Evolutionary conservation across 2,329 filamentous ascomycete genomes (phyloP).

Genomic region (Aspergillus novoparasiticus): DNA sequence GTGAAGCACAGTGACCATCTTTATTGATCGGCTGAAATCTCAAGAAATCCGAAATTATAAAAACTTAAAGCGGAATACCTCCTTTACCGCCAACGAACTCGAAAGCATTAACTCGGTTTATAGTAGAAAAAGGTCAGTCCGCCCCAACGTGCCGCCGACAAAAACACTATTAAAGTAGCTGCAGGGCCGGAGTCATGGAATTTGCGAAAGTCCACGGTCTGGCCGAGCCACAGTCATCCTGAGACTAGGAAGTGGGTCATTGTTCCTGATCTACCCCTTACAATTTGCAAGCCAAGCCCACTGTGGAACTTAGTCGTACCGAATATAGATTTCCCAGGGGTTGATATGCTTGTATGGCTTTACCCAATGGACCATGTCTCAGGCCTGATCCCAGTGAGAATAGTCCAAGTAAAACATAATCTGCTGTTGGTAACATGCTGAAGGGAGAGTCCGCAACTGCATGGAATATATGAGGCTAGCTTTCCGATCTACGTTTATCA

Average conservation of each 20-base stretch:
- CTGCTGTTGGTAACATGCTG: background rate
- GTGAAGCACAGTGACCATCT: too few species aligned
- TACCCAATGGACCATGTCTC: background rate
- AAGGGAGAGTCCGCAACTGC: background rate
- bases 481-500: background rate
- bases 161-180: background rate
- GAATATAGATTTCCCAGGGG: background rate
- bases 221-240: background rate
- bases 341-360: background rate
- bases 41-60: too few species aligned
- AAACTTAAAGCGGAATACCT: fast-evolving
- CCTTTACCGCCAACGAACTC: too few species aligned
- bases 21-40: too few species aligned
- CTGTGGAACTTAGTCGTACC: background rate
- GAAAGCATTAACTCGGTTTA: too few species aligned
- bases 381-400: background rate
- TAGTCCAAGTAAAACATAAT: background rate
- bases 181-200: background rate
- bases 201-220: background rate
- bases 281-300: background rate
- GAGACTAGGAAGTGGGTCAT: background rate
- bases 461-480: background rate
- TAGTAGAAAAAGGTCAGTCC: background rate
- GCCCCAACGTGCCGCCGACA: background rate
- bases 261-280: background rate